A percentile compares a stretch with the other conserved stretches of the same genome.
These are phyloP conservation scores for Aureobasidium leucospermi DNA, from an alignment of 2,329 filamentous ascomycete genomes.

Conservation along the genomic window DNA sequence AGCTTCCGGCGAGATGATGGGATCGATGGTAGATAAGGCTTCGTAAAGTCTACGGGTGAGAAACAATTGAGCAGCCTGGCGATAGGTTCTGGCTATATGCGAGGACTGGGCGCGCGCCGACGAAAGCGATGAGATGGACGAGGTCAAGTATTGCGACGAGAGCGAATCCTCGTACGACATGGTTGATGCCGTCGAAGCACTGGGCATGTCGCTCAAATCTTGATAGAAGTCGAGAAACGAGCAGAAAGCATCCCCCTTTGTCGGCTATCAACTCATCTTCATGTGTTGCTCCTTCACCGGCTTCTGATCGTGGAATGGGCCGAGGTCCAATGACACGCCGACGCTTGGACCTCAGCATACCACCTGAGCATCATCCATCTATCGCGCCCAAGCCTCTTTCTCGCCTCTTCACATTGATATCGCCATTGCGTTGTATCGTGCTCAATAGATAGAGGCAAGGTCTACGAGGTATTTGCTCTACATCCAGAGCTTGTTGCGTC, in stretches of 20 bases:
- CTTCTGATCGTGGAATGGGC: neutral
- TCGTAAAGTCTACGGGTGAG: constrained; percentile 89
- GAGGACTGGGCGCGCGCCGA: constrained; percentile 59
- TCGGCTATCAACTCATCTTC: neutral
- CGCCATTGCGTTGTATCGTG: neutral
- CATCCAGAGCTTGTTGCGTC: neutral
- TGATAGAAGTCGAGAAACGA: neutral
- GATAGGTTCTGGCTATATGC: constrained; percentile 84
- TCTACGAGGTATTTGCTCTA: constrained; percentile 3
- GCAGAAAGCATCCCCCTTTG: neutral
- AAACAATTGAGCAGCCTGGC: constrained; percentile 88
- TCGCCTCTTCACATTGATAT: neutral
- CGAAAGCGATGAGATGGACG: constrained; percentile 63
- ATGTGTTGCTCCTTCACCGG: constrained; percentile 1
- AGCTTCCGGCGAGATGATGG: constrained; percentile 60
- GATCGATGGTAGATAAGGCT: constrained; percentile 74
- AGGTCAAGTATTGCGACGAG: constrained; percentile 54
- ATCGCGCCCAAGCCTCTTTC: neutral
- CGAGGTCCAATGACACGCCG: neutral
- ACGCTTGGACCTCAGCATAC: neutral
- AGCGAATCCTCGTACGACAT: constrained; percentile 42
- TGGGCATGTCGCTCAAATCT: constrained; percentile 21
- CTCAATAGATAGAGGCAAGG: neutral
- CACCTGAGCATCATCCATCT: neutral
- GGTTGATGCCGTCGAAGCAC: constrained; percentile 20